These are phyloP conservation scores for Stemphylium vesicarium DNA, from an alignment of 2,329 filamentous ascomycete genomes.

Conservation along the genomic window DNA sequence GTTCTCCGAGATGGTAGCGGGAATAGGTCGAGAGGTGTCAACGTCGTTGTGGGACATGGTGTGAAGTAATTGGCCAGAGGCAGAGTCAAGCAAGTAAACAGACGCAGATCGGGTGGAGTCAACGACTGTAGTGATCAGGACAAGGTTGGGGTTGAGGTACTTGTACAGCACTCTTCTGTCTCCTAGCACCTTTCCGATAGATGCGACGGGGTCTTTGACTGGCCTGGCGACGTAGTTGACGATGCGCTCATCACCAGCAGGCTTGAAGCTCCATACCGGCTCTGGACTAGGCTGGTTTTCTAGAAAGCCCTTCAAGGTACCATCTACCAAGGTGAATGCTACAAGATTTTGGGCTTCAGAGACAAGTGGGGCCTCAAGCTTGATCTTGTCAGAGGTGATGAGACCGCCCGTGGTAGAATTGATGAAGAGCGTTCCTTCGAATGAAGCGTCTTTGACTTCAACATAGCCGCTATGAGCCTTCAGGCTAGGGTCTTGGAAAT, in stretches of 20 bases:
- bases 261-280: slow-evolving; percentile 73
- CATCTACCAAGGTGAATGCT: slow-evolving; percentile 42
- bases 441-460: slow-evolving; percentile 37
- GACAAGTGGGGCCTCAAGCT: slow-evolving; percentile 14
- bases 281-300: slow-evolving; percentile 30
- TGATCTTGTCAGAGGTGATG: slow-evolving; percentile 26
- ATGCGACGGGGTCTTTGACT: slow-evolving; percentile 84
- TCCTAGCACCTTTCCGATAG: slow-evolving; percentile 91
- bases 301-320: slow-evolving; percentile 41
- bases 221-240: slow-evolving; percentile 71
- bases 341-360: slow-evolving; percentile 35
- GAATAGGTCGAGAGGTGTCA: slow-evolving; percentile 74
- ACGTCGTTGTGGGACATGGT: slow-evolving; percentile 74
- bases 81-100: slow-evolving; percentile 81
- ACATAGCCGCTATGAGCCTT: slow-evolving; percentile 43
- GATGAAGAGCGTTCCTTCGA: slow-evolving; percentile 35
- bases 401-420: slow-evolving; percentile 44
- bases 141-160: slow-evolving; percentile 87
- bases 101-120: slow-evolving; percentile 66
- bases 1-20: slow-evolving; percentile 86
- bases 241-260: slow-evolving; percentile 71
- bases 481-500: slow-evolving; percentile 66
- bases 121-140: slow-evolving; percentile 74
- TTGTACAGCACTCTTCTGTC: slow-evolving; percentile 96
- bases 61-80: slow-evolving; percentile 81